A percentile compares a stretch with the other conserved stretches of the same genome.
Evolutionary conservation across 1,284 basidiomycete species (phyloP).

Genomic region (Ceratobasidium sp.): DNA sequence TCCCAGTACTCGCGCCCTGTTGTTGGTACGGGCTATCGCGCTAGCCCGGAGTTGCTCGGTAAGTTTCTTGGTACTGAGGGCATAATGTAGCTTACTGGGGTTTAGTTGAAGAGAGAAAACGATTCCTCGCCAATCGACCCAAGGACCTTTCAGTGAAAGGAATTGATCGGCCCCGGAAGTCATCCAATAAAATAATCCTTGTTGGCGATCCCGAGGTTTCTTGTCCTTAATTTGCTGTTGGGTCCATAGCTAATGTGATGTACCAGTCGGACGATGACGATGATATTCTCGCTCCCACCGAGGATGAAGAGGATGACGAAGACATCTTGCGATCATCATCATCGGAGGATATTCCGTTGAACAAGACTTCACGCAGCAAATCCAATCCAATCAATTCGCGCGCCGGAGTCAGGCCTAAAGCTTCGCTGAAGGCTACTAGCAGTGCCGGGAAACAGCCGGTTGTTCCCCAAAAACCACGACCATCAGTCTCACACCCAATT

Average conservation of each 20-base stretch:
- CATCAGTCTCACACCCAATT: constrained; percentile 2
- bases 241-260: background rate
- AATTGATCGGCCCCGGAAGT: background rate
- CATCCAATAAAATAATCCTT: background rate
- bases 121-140: constrained; percentile 23
- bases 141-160: constrained; percentile 20
- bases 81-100: background rate
- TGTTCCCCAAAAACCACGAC: constrained; percentile 7
- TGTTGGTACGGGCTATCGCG: constrained; percentile 12
- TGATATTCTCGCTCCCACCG: background rate
- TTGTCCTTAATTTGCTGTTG: background rate
- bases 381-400: background rate
- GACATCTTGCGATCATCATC: constrained; percentile 19
- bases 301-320: constrained; percentile 18
- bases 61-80: background rate
- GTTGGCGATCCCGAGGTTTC: constrained; percentile 21
- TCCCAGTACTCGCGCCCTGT: background rate
- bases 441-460: constrained; percentile 1
- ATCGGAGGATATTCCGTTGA: constrained; percentile 26
- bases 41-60: constrained; percentile 8
- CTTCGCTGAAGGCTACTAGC: background rate
- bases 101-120: constrained; percentile 27
- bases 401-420: constrained; percentile 2
- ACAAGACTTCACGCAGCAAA: background rate
- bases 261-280: constrained; percentile 18